Evolutionary conservation across 2,329 filamentous ascomycete species (phyloP), one percentile per base, ranked within the genome.

Genomic region (Madurella mycetomatis): DNA sequence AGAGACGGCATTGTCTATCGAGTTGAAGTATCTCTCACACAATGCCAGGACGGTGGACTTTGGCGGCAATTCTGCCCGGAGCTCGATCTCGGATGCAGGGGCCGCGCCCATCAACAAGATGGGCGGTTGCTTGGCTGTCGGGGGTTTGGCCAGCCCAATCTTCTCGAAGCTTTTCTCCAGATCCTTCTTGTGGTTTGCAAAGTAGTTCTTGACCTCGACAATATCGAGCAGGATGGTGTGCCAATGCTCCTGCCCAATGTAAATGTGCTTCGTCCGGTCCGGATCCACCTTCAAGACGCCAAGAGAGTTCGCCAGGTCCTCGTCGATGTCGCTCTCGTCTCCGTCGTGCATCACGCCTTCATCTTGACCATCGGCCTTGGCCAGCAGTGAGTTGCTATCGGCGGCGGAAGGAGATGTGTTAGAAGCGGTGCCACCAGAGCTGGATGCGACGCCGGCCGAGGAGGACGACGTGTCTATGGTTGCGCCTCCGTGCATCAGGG

Each of bases 131-230:
- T 74, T 74, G 30, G 81, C 79, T 2, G 76, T 73, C 30, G 74
- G 73, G 15, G 85, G 79, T 64, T 87, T 90, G 40, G 83, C 83
- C 43, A 83, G 82, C 67, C 86, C 81, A 49, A 95, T 84, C 63
- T 84, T 87, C 63, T 88, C 84, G 62, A 90, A 84, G 63, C 92
- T 91, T 55, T 85, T 85, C 67, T 95, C 90, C 56, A 92, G 79
- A 61, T 96, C 91, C 66, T 94, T 92, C 69, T 94, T 95, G 72
- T 96, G 90, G 37, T 80, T 83, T 16, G 75, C 73, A 65, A 95
- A 97, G 72, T 94, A 96, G 62, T 87, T 92, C 67, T 92, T 95
- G 25, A 99, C 92, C 73, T 99, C 94, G 9, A 89, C 79, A 60
- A 99, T 94, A 70, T 92, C 88, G 62, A 83, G 79, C 51, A 95